Evolutionary conservation across 2,329 filamentous ascomycete genomes (phyloP).

Genomic region (Lachnellula arida): DNA sequence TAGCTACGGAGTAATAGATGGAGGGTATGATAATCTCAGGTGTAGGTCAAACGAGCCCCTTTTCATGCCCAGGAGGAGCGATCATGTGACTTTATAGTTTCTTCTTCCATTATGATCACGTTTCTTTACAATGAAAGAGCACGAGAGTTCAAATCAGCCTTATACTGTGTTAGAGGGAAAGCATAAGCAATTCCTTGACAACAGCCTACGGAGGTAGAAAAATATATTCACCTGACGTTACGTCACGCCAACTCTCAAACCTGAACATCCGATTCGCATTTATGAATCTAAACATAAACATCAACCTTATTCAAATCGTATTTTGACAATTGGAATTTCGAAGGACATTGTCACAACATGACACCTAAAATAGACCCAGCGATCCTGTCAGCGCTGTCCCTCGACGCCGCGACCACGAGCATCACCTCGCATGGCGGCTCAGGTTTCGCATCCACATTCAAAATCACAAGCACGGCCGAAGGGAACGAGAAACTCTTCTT

Average conservation of each 20-base stretch:
- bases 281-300: background rate
- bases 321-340: background rate
- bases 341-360: slow-evolving; percentile 30
- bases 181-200: too few relatives aligned
- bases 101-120: too few relatives aligned
- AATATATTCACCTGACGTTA: slow-evolving; percentile 7
- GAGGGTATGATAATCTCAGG: too few relatives aligned
- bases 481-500: slow-evolving; percentile 50
- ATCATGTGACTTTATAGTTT: background rate
- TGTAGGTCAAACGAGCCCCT: background rate
- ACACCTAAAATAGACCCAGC: slow-evolving; percentile 53
- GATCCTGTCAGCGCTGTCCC: slow-evolving; percentile 54
- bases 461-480: slow-evolving; percentile 41
- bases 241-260: slow-evolving; percentile 1
- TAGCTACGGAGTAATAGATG: too few relatives aligned
- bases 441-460: slow-evolving; percentile 64
- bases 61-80: background rate
- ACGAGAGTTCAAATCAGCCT: too few relatives aligned
- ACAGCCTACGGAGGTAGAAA: background rate
- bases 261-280: background rate
- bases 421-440: slow-evolving; percentile 61
- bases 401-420: slow-evolving; percentile 50
- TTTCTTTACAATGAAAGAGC: too few relatives aligned
- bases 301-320: background rate
- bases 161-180: too few relatives aligned